Evolutionary conservation across 78 protist genomes (phyloP), one percentile per base, ranked within the genome.

Genomic region (Dictyostelium firmibasis): DNA sequence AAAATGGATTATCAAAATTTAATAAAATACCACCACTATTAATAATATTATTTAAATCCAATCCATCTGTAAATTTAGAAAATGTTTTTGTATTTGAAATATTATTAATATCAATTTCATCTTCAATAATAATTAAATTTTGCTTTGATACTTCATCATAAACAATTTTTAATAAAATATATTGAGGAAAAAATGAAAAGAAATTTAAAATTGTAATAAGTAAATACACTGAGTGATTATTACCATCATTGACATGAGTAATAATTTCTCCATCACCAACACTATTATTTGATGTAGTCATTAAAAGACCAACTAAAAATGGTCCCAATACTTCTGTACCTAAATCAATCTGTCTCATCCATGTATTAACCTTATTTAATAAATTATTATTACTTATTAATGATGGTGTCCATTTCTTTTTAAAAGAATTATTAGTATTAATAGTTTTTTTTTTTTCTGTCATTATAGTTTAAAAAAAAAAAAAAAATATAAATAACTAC

Each of bases 321-420:
- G 92, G 92, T 74, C 83, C 81, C 1, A 69, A 70, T 23, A 85
- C 92, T n/a, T 85, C 92, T 16, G 92, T 74, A n/a, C 38, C 31
- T 29, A 85, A 53, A 74, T 85, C 92, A 25, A 85, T 74, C 53
- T 85, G 92, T 85, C 72, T 85, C 92, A 86, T 86, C 27, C 69
- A 13, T 6, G 85, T 69, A 44, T 44, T 86, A 0, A 76, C 62
- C 11, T 11, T 74, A 18, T 43, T 74, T 35, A 86, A 29, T 13
- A 35, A 14, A 43, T 16, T n/a, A 74, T 85, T 81, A 20, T 70
- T 44, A 38, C 77, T 86, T 14, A 74, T 36, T 16, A 86, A 20
- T 5, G 41, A 0, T n/a, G 92, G 92, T 35, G 78, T 62, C 92
- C 92, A 86, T 86, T 86, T 86, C 74, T 64, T n/a, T 25, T 23